phyloP scores from a whole-genome alignment of 2,329 filamentous ascomycete genomes.

The Thermoascus crustaceus region DNA sequence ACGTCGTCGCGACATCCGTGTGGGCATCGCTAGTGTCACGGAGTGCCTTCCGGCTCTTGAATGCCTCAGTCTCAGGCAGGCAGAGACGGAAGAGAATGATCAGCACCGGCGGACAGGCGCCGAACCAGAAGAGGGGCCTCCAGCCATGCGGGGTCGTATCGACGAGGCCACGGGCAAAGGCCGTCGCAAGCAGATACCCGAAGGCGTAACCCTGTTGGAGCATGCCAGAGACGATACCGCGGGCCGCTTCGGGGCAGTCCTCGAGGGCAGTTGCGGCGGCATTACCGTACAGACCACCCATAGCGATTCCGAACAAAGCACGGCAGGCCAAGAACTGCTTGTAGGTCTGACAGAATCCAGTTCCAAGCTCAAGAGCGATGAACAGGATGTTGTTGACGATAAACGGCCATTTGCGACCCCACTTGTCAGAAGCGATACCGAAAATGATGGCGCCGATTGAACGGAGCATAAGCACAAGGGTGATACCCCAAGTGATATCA shows the following conservation, averaged over 20 bases:
- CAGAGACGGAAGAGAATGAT: constrained; percentile 72
- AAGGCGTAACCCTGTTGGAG: constrained; percentile 58
- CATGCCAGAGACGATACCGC: constrained; percentile 54
- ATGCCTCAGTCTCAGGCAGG: constrained; percentile 71
- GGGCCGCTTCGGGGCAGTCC: constrained; percentile 51
- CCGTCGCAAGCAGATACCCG: constrained; percentile 54
- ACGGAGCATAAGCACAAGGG: constrained; percentile 52
- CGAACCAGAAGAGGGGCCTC: constrained; percentile 87
- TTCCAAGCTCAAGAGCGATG: constrained; percentile 52
- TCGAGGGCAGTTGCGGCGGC: constrained; percentile 55
- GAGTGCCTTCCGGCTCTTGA: constrained; percentile 57
- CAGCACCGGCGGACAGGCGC: constrained; percentile 67
- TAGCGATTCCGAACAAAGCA: constrained; percentile 55
- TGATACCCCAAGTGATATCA: constrained; percentile 54
- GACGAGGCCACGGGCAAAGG: constrained; percentile 43
- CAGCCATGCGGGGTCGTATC: constrained; percentile 71
- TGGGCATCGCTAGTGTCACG: constrained; percentile 47
- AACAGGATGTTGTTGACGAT: constrained; percentile 55
- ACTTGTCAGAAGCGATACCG: constrained; percentile 36
- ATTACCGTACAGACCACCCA: constrained; percentile 57
- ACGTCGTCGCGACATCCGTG: constrained; percentile 58
- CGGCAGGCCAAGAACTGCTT: constrained; percentile 51
- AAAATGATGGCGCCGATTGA: constrained; percentile 53
- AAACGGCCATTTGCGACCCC: constrained; percentile 52
- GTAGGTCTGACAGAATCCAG: constrained; percentile 52